phyloP scores from a whole-genome alignment of 257 asterid species.

The Penstemon barbatus region DNA sequence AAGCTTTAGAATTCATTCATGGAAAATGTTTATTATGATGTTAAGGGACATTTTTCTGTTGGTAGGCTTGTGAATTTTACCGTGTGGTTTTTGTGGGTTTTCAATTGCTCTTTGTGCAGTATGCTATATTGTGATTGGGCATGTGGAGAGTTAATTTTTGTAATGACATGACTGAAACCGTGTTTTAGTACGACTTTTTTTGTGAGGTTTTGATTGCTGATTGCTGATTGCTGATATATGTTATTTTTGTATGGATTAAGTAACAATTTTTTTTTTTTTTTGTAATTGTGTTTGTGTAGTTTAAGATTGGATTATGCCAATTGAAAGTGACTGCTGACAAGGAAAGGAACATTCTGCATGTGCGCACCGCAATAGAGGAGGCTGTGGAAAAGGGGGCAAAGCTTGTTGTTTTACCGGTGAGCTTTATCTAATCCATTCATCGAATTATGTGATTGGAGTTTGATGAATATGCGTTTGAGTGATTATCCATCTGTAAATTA shows the following conservation, averaged over 20 bases:
- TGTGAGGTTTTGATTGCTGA: neutral
- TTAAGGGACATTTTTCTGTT: neutral
- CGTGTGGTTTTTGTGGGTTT: neutral
- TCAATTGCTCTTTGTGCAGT: neutral
- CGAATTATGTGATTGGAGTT: neutral
- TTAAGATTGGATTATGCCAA: constrained; percentile 82
- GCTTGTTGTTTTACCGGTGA: constrained; percentile 87
- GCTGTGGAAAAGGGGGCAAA: constrained; percentile 87
- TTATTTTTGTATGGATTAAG: neutral
- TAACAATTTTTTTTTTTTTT: neutral
- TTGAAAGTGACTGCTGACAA: constrained; percentile 82
- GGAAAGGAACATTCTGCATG: constrained; percentile 73
- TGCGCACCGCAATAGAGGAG: constrained; percentile 72
- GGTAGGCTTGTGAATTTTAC: neutral
- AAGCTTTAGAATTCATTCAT: neutral
- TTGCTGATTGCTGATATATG: too few species aligned
- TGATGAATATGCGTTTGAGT: neutral
- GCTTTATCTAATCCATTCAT: constrained; percentile 25
- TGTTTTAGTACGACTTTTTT: neutral
- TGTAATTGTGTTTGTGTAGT: constrained; percentile 46
- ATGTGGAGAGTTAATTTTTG: neutral
- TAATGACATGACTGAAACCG: constrained; percentile 2
- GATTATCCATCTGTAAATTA: neutral
- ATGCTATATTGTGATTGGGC: neutral
- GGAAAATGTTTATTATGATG: neutral